Evolutionary conservation across 257 asterid species (phyloP).

Genomic region (Petunia secreta): DNA sequence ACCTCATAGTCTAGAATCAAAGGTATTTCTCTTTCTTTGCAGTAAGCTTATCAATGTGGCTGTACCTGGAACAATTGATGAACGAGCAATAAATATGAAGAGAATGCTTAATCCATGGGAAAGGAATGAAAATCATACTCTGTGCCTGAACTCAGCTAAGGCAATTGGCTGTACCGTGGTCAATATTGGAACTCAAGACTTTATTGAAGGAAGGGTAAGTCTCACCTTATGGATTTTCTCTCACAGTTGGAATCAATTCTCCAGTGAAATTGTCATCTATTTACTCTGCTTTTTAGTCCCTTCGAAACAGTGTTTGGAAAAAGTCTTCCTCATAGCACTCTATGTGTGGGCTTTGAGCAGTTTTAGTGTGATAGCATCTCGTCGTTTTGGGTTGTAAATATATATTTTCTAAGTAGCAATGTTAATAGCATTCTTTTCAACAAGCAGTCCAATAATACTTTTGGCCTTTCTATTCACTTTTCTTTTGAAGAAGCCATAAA

Average conservation of each 20-base stretch:
- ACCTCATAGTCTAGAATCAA: background rate
- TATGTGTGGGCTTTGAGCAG: background rate
- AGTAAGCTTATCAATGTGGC: conserved; percentile 97
- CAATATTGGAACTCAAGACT: conserved; percentile 94
- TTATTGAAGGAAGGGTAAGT: conserved; percentile 96
- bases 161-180: conserved; percentile 99
- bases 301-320: background rate
- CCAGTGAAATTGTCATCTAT: background rate
- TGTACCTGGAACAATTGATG: conserved; percentile 96
- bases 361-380: background rate
- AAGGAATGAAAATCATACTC: conserved; percentile 95
- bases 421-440: conserved; percentile 13
- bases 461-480: background rate
- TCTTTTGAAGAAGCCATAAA: background rate
- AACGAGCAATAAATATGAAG: conserved; percentile 92
- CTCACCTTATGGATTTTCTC: background rate
- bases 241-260: background rate
- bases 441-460: background rate
- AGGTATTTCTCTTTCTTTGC: conserved; percentile 39
- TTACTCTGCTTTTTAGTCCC: background rate
- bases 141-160: conserved; percentile 97
- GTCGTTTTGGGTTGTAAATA: background rate
- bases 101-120: conserved; percentile 95
- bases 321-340: background rate
- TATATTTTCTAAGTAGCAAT: background rate